These are phyloP conservation scores for Termitomyces sp. DNA, from an alignment of 768 basidiomycete species.

Conservation along the genomic window DNA sequence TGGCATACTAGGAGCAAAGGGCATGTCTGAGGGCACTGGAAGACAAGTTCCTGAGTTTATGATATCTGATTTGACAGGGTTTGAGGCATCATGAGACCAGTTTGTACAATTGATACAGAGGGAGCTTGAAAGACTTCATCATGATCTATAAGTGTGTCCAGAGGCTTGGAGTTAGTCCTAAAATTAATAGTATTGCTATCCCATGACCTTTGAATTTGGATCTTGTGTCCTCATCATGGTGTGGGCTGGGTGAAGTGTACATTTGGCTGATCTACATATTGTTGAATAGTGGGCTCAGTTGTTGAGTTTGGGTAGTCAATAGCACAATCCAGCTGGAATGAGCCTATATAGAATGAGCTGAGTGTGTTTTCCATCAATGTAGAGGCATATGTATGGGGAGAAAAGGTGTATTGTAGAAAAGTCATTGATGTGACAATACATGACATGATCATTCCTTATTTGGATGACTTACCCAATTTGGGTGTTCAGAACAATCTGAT, in stretches of 20 bases:
- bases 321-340: background rate
- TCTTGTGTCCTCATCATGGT: too few species aligned
- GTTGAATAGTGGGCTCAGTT: background rate
- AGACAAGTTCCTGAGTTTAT: background rate
- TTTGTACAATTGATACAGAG: too few species aligned
- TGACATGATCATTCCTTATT: background rate
- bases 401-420: background rate
- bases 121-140: too few species aligned
- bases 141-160: too few species aligned
- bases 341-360: background rate
- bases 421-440: too few species aligned
- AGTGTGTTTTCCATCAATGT: background rate
- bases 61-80: background rate
- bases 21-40: background rate
- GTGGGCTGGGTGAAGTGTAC: too few species aligned
- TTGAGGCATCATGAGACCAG: background rate
- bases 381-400: background rate
- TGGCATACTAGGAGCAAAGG: too few species aligned
- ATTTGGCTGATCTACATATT: too few species aligned
- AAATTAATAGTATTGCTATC: too few species aligned
- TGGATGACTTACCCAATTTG: background rate
- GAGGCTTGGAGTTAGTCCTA: too few species aligned
- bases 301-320: background rate
- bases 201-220: too few species aligned
- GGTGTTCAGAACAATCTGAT: background rate